Conservation (phyloP, 106 monocot species). For the Phalaenopsis equestris region DNA sequence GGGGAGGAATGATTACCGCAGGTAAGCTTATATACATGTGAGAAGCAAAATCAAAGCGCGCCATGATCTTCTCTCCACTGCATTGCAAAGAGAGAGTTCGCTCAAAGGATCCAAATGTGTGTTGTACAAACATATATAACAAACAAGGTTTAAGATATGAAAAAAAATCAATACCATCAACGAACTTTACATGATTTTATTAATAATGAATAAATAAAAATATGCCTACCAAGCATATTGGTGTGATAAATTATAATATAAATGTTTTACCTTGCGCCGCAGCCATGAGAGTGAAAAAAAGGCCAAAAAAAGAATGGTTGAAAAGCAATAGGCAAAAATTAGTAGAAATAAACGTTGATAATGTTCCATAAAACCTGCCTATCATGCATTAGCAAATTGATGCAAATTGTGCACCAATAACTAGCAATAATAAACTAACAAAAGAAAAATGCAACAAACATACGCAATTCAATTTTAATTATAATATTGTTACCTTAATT, state of each 20-base stretch:
- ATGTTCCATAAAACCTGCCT: not conserved
- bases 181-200: not conserved
- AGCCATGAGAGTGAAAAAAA: not conserved
- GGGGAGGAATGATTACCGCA: not conserved
- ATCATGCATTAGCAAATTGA: not conserved
- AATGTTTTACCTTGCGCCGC: not conserved
- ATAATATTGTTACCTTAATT: too few relatives aligned
- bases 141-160: not conserved
- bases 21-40: not conserved
- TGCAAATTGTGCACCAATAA: not conserved
- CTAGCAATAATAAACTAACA: too few relatives aligned
- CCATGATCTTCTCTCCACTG: not conserved
- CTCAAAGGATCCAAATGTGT: not conserved
- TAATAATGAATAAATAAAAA: not conserved
- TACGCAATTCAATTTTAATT: too few relatives aligned
- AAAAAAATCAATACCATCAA: not conserved
- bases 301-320: not conserved
- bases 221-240: not conserved
- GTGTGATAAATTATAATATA: not conserved
- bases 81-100: slow-evolving; percentile 1
- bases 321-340: not conserved
- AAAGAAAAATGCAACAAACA: too few relatives aligned
- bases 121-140: not conserved
- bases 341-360: not conserved
- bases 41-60: not conserved